phyloP scores from a whole-genome alignment of 805 yeast genomes.

The Saccharomycopsis guyanensis region DNA sequence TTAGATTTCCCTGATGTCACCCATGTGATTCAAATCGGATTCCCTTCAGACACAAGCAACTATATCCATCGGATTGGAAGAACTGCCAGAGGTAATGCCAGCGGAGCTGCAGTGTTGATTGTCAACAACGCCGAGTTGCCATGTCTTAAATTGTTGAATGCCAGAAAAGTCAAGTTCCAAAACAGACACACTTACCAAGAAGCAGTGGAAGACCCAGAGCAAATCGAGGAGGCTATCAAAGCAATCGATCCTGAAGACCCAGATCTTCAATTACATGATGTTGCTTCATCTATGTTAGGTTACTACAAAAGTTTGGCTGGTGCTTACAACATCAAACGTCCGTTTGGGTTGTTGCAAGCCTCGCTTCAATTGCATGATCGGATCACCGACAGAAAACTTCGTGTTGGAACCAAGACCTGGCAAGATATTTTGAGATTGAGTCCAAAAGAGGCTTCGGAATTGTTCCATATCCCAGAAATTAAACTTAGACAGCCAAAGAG shows the following conservation, averaged over 20 bases:
- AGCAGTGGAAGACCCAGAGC: conserved; percentile 32
- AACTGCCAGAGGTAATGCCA: conserved; percentile 87
- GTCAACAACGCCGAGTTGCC: conserved; percentile 48
- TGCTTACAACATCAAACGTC: conserved; percentile 3
- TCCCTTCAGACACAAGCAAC: conserved; percentile 66
- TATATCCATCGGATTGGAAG: conserved; percentile 93
- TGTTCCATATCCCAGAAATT: background rate
- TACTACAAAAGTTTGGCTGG: background rate
- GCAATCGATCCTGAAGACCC: background rate
- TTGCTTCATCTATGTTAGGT: background rate
- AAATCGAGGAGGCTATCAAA: conserved; percentile 29
- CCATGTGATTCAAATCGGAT: conserved; percentile 77
- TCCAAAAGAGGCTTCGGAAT: background rate
- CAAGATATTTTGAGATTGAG: conserved; percentile 3
- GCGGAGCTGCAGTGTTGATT: conserved; percentile 64
- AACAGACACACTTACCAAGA: conserved; percentile 33
- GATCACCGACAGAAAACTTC: background rate
- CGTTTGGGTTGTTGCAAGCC: background rate
- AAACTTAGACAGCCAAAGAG: background rate
- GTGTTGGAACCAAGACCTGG: background rate
- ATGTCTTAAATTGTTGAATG: conserved; percentile 43
- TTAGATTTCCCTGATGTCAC: conserved; percentile 38
- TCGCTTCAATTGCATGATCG: background rate
- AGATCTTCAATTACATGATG: background rate
- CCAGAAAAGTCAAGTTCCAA: conserved; percentile 48